These are phyloP conservation scores for Tubosaeta sp. DNA, from an alignment of 768 basidiomycete species.

Conservation along the genomic window DNA sequence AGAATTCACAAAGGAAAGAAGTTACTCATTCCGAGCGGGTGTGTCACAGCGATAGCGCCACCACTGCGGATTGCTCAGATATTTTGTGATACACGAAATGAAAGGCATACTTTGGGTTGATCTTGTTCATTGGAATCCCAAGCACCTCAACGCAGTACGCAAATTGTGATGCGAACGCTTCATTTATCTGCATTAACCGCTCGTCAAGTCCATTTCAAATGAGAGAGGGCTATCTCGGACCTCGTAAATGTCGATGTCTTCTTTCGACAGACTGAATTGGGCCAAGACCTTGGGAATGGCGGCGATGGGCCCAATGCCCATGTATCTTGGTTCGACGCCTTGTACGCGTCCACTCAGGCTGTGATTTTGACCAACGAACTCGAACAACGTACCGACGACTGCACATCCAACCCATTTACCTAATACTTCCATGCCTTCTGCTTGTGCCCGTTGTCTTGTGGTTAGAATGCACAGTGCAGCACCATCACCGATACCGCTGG, in stretches of 20 bases:
- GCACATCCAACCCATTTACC: constrained; percentile 79
- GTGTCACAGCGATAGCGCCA: constrained; percentile 79
- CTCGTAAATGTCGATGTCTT: constrained; percentile 76
- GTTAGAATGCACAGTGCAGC: constrained; percentile 82
- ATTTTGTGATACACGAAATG: background rate
- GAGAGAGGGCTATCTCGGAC: constrained; percentile 30
- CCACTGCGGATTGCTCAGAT: constrained; percentile 46
- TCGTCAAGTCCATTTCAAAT: background rate
- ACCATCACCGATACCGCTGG: constrained; percentile 89
- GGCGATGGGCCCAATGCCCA: constrained; percentile 72
- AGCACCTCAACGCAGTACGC: constrained; percentile 88
- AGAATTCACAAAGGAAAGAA: background rate
- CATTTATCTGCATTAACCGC: constrained; percentile 57
- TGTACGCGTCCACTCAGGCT: background rate
- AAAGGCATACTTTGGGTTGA: constrained; percentile 73
- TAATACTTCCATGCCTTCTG: constrained; percentile 71
- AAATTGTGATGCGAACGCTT: constrained; percentile 91
- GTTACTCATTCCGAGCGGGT: constrained; percentile 83
- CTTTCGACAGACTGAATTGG: constrained; percentile 57
- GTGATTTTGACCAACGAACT: background rate
- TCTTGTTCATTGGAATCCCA: constrained; percentile 68
- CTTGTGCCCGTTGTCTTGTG: constrained; percentile 70
- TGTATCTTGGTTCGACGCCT: constrained; percentile 75
- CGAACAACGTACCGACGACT: constrained; percentile 58
- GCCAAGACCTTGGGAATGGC: constrained; percentile 69